These are phyloP conservation scores for Cytospora piceicola DNA, from an alignment of 2,329 filamentous ascomycete genomes.

Conservation along the genomic window DNA sequence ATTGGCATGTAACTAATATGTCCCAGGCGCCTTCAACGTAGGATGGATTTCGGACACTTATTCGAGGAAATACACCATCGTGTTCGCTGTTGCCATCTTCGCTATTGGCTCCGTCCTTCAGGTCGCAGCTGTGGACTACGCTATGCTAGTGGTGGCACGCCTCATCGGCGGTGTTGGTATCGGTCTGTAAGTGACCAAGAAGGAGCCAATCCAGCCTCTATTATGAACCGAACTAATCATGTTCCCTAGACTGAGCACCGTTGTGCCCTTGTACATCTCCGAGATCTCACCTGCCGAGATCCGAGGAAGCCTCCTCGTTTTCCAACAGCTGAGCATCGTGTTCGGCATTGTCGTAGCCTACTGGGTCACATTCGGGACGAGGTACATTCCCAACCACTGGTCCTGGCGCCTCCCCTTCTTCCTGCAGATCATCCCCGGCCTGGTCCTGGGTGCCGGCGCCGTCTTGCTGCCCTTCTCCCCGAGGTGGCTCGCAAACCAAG, in stretches of 20 bases:
- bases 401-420: constrained; percentile 48
- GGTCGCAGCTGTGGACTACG: constrained; percentile 51
- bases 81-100: constrained; percentile 56
- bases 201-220: background rate
- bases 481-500: constrained; percentile 53
- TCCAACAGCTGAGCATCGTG: constrained; percentile 40
- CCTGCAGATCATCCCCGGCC: constrained; percentile 43
- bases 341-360: constrained; percentile 39
- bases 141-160: constrained; percentile 56
- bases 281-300: constrained; percentile 39
- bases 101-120: constrained; percentile 58
- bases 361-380: constrained; percentile 37
- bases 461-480: constrained; percentile 58
- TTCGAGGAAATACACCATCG: constrained; percentile 57
- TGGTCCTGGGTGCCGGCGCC: constrained; percentile 43
- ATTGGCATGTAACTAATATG: background rate
- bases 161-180: constrained; percentile 59
- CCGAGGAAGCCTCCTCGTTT: constrained; percentile 39
- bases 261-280: constrained; percentile 39
- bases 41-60: constrained; percentile 57
- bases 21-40: constrained; percentile 52
- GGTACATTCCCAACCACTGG: constrained; percentile 37
- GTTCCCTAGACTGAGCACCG: constrained; percentile 46
- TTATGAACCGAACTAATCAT: background rate
- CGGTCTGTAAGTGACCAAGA: constrained; percentile 40